phyloP scores from a whole-genome alignment of 345 rosid species.

The Cardamine occulta region DNA sequence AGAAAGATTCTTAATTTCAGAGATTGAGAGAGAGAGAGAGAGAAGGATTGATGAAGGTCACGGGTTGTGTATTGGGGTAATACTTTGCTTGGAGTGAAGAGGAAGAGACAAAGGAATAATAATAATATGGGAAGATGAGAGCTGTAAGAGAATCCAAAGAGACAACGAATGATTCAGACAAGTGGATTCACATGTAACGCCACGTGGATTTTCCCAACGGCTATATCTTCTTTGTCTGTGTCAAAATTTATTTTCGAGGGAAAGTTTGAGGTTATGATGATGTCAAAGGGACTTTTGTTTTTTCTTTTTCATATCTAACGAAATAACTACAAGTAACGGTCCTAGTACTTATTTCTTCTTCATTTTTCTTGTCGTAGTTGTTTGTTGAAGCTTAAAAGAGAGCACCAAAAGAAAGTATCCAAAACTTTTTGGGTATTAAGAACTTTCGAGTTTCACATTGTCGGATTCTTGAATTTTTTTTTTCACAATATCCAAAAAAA shows the following conservation, averaged over 20 bases:
- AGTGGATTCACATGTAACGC: constrained; percentile 32
- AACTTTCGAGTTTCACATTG: neutral
- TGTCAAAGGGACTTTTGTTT: constrained; percentile 18
- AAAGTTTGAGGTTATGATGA: constrained; percentile 1
- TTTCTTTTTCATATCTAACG: constrained; percentile 1
- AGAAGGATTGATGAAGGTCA: constrained; percentile 37
- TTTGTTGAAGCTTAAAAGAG: neutral
- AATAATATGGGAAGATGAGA: constrained; percentile 36
- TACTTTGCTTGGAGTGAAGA: constrained; percentile 42
- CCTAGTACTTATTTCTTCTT: neutral
- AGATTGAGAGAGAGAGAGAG: constrained; percentile 20
- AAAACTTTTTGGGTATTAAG: neutral
- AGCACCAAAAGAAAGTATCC: neutral
- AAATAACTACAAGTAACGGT: constrained; percentile 32
- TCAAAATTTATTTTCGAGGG: neutral
- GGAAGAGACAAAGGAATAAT: constrained; percentile 48
- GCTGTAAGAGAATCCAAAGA: constrained; percentile 40
- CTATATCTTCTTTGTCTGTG: constrained; percentile 25
- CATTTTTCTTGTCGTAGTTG: constrained; percentile 3
- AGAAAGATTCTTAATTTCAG: constrained; percentile 15
- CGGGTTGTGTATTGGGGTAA: constrained; percentile 46
- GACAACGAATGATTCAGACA: constrained; percentile 38
- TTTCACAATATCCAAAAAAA: neutral
- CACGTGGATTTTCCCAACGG: constrained; percentile 42
- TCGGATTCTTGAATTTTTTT: neutral